Evolutionary conservation across 1,284 basidiomycete genomes (phyloP), one percentile per base, ranked within the genome.

Genomic region (Malassezia sympodialis): DNA sequence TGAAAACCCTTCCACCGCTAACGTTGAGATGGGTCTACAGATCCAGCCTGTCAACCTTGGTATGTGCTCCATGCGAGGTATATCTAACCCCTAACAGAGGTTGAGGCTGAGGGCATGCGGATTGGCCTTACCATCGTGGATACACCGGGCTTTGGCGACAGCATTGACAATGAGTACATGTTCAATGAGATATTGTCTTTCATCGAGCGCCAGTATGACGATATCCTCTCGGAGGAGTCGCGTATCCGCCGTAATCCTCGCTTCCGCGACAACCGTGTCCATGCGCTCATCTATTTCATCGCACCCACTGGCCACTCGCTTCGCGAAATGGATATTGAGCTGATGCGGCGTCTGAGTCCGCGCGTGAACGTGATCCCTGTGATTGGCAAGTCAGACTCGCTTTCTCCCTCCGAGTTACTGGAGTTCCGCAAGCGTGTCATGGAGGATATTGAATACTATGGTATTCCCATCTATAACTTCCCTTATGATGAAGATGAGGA

Each of bases 201-300:
- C 79, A 85, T 99, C 61, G 94, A 99, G 77, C 86, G 93, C 60
- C 93, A 98, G 83, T 98, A 98, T 79, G 94, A 98, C 67, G 93
- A 98, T 71, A 96, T 98, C 76, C 81, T 99, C 61, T 90, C 93
- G 10, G 93, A 98, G 77, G 94, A 99, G 79, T 93, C 89, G 60
- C 84, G 94, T 72, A 98, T 98, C 80, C 98, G 96, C 80, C 93
- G 94, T 82, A 96, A 96, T 79, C 91, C 93, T 23, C 86, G 94
- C 62, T 98, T 96, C 83, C 84, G 90, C 75, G 94, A 99, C 79
- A 96, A 96, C 80, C 72, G 75, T 56, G 76, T 78, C 12, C 94
- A 98, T 69, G 91, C 90, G 15, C 80, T 98, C 50, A 82, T 99
- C 58, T 99, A 99, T 81, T 99, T 99, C 76, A 96, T 98, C 79